Percentiles rank a stretch among this genome's conserved stretches.
These are phyloP conservation scores for Monosporascus sp. DNA, from an alignment of 2,329 filamentous ascomycete species.

Conservation along the genomic window DNA sequence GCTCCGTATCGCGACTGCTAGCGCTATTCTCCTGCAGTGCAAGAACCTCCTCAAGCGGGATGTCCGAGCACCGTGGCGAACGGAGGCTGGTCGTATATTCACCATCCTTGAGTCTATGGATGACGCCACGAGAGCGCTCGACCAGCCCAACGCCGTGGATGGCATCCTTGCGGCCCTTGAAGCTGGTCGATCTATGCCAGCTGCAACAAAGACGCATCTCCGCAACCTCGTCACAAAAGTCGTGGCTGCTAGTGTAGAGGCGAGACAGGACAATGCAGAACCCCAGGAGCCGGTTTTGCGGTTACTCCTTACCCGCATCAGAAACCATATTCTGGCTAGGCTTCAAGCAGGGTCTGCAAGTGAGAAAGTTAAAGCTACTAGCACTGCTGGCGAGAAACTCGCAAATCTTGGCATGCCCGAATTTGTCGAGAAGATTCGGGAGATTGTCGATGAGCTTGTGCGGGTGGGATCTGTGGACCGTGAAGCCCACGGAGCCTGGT, in stretches of 20 bases:
- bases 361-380: constrained; percentile 66
- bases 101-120: constrained; percentile 57
- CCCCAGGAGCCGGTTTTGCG: constrained; percentile 56
- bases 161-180: constrained; percentile 60
- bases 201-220: constrained; percentile 56
- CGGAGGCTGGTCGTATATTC: constrained; percentile 67
- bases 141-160: constrained; percentile 46
- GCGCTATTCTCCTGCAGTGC: constrained; percentile 70
- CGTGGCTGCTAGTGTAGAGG: constrained; percentile 44
- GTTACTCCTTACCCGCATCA: constrained; percentile 63
- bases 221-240: constrained; percentile 55
- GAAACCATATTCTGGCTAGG: constrained; percentile 60
- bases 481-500: constrained; percentile 64
- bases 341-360: constrained; percentile 62
- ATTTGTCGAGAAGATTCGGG: constrained; percentile 64
- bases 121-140: constrained; percentile 38
- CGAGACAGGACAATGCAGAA: constrained; percentile 35
- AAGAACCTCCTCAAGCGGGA: constrained; percentile 82
- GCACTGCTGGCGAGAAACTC: constrained; percentile 64
- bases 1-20: constrained; percentile 65
- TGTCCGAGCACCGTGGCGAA: constrained; percentile 72
- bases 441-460: constrained; percentile 64
- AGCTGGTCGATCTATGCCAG: constrained; percentile 58
- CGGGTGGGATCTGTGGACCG: constrained; percentile 63
- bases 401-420: constrained; percentile 67